These are phyloP conservation scores for Pouteria campechiana DNA, from an alignment of 179 eudicot genomes.

Conservation along the genomic window DNA sequence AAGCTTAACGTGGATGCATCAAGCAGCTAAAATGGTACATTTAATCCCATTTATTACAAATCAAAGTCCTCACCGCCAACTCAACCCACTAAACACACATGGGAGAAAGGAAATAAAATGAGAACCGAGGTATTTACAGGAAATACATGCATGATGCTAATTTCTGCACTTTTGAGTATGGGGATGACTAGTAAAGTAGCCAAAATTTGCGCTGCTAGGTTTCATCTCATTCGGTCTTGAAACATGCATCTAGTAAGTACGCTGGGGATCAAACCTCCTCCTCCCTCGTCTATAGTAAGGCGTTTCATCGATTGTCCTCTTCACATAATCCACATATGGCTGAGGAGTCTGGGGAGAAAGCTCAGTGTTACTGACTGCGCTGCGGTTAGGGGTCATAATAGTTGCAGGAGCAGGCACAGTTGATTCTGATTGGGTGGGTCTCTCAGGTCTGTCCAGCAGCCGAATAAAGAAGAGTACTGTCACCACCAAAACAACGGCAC, in stretches of 20 bases:
- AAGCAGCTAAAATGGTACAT: too few relatives aligned
- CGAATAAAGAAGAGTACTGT: conserved; percentile 16
- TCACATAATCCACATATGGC: conserved; percentile 72
- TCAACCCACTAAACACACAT: too few relatives aligned
- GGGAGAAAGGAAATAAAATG: too few relatives aligned
- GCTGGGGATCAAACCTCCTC: conserved; percentile 56
- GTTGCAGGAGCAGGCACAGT: conserved; percentile 27
- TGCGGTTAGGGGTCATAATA: conserved; percentile 29
- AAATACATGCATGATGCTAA: too few relatives aligned
- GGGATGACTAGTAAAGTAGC: too few relatives aligned
- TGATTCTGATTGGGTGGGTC: conserved; percentile 14
- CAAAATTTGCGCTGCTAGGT: too few relatives aligned
- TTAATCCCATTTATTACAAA: too few relatives aligned
- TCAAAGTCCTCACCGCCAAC: too few relatives aligned
- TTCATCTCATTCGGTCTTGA: too few relatives aligned
- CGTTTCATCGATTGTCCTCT: conserved; percentile 84
- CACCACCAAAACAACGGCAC: conserved; percentile 18
- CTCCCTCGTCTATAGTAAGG: conserved; percentile 65
- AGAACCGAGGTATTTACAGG: too few relatives aligned
- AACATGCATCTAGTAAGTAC: conserved; percentile 46
- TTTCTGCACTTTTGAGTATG: too few relatives aligned
- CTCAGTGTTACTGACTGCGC: conserved; percentile 21
- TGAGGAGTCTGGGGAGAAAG: conserved; percentile 75
- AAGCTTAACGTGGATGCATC: too few relatives aligned
- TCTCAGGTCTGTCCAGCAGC: conserved; percentile 21